Conservation (phyloP, 2,329 filamentous ascomycete genomes). For the Capronia coronata region DNA sequence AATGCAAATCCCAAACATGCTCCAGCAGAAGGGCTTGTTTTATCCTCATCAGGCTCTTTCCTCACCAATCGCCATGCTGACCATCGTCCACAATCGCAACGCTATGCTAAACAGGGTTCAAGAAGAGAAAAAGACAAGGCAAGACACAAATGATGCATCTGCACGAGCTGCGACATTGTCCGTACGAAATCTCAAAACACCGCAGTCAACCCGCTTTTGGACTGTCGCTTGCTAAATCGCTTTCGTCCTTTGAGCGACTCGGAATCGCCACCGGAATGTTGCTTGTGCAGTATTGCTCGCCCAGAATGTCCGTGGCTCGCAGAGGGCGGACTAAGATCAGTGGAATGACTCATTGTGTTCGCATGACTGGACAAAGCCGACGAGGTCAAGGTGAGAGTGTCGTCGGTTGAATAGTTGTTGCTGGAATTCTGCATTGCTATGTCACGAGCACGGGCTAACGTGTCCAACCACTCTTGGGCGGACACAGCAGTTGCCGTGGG, state of each 20-base stretch:
- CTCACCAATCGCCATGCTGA: conserved; percentile 14
- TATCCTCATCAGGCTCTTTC: conserved; percentile 10
- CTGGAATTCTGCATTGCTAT: conserved; percentile 61
- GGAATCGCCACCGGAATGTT: conserved; percentile 40
- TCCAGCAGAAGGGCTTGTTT: neutral
- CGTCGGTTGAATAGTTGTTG: conserved; percentile 61
- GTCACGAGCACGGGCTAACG: conserved; percentile 77
- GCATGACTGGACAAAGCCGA: conserved; percentile 64
- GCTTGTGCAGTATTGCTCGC: conserved; percentile 42
- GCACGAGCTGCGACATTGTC: neutral
- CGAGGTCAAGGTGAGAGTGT: conserved; percentile 60
- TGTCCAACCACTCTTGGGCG: conserved; percentile 88
- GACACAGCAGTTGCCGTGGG: conserved; percentile 59
- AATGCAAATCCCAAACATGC: conserved; percentile 2
- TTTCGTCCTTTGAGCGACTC: conserved; percentile 55
- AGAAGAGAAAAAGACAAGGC: conserved; percentile 6
- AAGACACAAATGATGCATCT: neutral
- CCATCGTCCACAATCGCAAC: conserved; percentile 12
- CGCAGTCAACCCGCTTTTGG: conserved; percentile 85
- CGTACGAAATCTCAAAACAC: conserved; percentile 56
- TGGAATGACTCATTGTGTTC: conserved; percentile 39
- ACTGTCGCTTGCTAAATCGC: conserved; percentile 84
- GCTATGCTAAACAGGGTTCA: conserved; percentile 19
- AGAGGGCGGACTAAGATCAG: conserved; percentile 33
- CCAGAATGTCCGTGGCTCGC: conserved; percentile 34